These are phyloP conservation scores for Gracilaria vermiculophylla DNA, from an alignment of 23 red algal species.

Conservation along the genomic window DNA sequence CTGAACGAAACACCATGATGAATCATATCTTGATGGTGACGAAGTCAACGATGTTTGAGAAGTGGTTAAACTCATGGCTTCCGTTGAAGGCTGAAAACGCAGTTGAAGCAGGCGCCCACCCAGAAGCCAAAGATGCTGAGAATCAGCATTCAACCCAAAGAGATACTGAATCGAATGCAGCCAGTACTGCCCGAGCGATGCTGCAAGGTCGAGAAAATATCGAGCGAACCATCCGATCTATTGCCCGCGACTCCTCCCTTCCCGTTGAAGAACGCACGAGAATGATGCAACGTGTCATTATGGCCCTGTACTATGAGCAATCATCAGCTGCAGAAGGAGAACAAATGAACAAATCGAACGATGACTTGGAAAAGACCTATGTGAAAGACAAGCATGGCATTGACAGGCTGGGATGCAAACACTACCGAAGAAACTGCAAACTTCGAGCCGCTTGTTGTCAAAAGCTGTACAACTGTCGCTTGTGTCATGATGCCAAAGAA, in stretches of 20 bases:
- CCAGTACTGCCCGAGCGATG: slow-evolving; percentile 45
- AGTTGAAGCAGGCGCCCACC: neutral
- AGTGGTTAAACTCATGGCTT: slow-evolving; percentile 96
- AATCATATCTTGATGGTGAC: slow-evolving; percentile 92
- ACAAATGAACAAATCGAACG: neutral
- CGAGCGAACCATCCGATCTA: slow-evolving; percentile 83
- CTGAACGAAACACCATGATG: slow-evolving; percentile 95
- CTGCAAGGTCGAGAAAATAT: slow-evolving; percentile 82
- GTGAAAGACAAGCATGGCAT: slow-evolving; percentile 12
- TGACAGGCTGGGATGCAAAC: slow-evolving; percentile 76
- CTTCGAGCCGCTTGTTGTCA: slow-evolving; percentile 81
- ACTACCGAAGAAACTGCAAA: slow-evolving; percentile 85
- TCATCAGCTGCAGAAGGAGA: neutral
- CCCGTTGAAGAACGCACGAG: slow-evolving; percentile 62
- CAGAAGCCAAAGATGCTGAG: neutral
- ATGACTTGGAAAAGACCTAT: slow-evolving; percentile 23
- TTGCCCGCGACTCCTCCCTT: slow-evolving; percentile 80
- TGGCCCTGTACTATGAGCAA: slow-evolving; percentile 72
- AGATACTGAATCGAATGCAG: neutral
- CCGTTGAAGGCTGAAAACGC: slow-evolving; percentile 16
- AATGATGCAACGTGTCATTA: slow-evolving; percentile 96
- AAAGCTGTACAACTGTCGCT: slow-evolving; percentile 82
- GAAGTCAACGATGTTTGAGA: slow-evolving; percentile 96
- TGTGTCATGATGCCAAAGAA: slow-evolving; percentile 91
- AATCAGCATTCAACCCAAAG: neutral